Percentiles rank a stretch among this genome's conserved stretches.
Evolutionary conservation across 805 yeast genomes (phyloP).

Genomic region (Ogataea populi-albae): DNA sequence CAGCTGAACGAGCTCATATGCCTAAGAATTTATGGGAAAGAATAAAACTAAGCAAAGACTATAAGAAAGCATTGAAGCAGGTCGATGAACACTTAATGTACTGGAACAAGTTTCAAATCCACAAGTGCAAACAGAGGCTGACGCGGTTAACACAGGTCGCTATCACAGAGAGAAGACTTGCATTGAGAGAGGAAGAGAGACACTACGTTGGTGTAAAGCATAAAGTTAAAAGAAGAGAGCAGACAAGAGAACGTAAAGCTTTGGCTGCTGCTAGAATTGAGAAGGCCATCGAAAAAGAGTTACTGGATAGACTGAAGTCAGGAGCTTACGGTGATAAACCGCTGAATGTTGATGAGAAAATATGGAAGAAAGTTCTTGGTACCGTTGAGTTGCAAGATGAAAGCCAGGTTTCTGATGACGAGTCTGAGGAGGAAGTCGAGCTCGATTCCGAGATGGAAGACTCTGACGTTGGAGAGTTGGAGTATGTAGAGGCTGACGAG

Average conservation of each 20-base stretch:
- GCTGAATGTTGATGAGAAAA: constrained; percentile 89
- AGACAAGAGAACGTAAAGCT: constrained; percentile 93
- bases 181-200: constrained; percentile 89
- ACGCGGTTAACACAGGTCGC: constrained; percentile 95
- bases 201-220: constrained; percentile 90
- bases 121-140: constrained; percentile 93
- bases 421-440: constrained; percentile 37
- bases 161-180: constrained; percentile 89
- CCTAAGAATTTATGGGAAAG: constrained; percentile 96
- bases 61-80: constrained; percentile 81
- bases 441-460: constrained; percentile 57
- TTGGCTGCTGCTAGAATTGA: constrained; percentile 95
- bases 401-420: constrained; percentile 55
- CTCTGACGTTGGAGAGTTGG: constrained; percentile 63
- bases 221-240: constrained; percentile 92
- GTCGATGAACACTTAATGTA: constrained; percentile 82
- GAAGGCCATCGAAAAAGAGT: constrained; percentile 92
- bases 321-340: constrained; percentile 99
- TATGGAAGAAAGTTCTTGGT: constrained; percentile 93
- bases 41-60: constrained; percentile 84
- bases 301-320: constrained; percentile 88
- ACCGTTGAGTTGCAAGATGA: constrained; percentile 53
- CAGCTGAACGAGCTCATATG: constrained; percentile 95
- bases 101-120: constrained; percentile 90
- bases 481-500: constrained; percentile 86